Percentiles rank a stretch among this genome's conserved stretches.
Conservation (phyloP, 208 protist species). For the Trypanosoma rangeli region DNA sequence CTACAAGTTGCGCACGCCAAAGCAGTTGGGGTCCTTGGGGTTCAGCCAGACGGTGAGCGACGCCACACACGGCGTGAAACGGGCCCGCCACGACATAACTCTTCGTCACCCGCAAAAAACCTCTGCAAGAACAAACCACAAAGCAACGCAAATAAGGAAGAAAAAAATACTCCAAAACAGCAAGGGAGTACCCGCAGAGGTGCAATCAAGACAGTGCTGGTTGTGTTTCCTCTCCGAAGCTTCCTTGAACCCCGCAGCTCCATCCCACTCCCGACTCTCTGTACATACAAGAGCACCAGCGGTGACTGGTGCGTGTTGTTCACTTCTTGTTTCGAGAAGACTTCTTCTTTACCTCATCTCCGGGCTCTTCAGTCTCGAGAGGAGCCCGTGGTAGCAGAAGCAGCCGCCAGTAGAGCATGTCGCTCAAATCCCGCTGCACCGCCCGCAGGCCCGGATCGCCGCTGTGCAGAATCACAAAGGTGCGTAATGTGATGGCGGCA, state of each 20-base stretch:
- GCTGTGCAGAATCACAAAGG: slow-evolving; percentile 38
- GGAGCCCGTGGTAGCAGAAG: slow-evolving; percentile 2
- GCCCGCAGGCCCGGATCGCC: slow-evolving; percentile 32
- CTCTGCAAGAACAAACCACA: background rate
- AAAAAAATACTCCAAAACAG: background rate
- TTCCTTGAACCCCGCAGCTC: background rate
- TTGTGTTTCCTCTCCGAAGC: background rate
- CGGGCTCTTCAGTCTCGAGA: background rate
- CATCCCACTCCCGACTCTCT: background rate
- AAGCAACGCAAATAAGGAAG: slow-evolving; percentile 11
- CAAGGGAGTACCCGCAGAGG: background rate
- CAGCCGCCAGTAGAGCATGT: slow-evolving; percentile 35
- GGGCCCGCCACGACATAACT: slow-evolving; percentile 87
- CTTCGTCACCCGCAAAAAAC: background rate
- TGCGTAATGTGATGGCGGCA: slow-evolving; percentile 52
- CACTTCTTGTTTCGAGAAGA: slow-evolving; percentile 22
- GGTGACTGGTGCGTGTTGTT: background rate
- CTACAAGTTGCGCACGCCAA: slow-evolving; percentile 92
- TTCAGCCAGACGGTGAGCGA: slow-evolving; percentile 90
- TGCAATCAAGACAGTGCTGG: background rate
- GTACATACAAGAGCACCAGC: background rate
- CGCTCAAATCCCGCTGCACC: slow-evolving; percentile 45
- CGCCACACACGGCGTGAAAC: slow-evolving; percentile 84
- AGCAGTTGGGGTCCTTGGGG: slow-evolving; percentile 91
- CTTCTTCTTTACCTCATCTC: slow-evolving; percentile 15